Percentiles rank a stretch among this genome's conserved stretches.
These are phyloP conservation scores for Rhazya stricta DNA, from an alignment of 257 asterid genomes.

Conservation along the genomic window DNA sequence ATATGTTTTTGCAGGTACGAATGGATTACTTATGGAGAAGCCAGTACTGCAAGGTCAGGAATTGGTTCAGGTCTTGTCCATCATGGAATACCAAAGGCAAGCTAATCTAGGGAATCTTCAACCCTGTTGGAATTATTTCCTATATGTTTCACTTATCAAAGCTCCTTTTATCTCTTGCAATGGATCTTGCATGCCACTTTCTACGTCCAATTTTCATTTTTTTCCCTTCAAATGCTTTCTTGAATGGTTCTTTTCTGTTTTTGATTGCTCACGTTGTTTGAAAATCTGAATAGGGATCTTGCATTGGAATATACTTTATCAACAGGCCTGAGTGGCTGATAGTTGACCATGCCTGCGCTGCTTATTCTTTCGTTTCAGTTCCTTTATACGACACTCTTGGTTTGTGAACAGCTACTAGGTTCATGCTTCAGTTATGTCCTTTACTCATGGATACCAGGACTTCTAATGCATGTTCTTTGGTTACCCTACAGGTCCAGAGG, in stretches of 20 bases:
- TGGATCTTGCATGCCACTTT: background rate
- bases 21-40: slow-evolving; percentile 75
- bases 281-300: slow-evolving; percentile 43
- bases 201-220: background rate
- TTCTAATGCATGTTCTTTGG: slow-evolving; percentile 11
- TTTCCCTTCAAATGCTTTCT: background rate
- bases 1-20: slow-evolving; percentile 31
- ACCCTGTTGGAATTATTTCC: background rate
- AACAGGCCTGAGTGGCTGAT: slow-evolving; percentile 70
- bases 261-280: slow-evolving; percentile 14
- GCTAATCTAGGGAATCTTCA: background rate
- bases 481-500: slow-evolving; percentile 59
- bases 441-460: background rate
- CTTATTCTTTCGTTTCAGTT: slow-evolving; percentile 56
- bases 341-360: slow-evolving; percentile 73
- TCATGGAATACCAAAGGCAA: slow-evolving; percentile 32
- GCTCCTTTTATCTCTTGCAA: background rate
- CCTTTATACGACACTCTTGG: slow-evolving; percentile 81
- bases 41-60: slow-evolving; percentile 52
- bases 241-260: background rate
- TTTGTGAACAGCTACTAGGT: slow-evolving; percentile 17
- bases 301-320: slow-evolving; percentile 58
- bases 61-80: slow-evolving; percentile 58
- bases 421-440: background rate
- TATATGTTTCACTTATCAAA: background rate